phyloP scores from a whole-genome alignment of 2,329 filamentous ascomycete genomes.

The Grosmannia clavigera region DNA sequence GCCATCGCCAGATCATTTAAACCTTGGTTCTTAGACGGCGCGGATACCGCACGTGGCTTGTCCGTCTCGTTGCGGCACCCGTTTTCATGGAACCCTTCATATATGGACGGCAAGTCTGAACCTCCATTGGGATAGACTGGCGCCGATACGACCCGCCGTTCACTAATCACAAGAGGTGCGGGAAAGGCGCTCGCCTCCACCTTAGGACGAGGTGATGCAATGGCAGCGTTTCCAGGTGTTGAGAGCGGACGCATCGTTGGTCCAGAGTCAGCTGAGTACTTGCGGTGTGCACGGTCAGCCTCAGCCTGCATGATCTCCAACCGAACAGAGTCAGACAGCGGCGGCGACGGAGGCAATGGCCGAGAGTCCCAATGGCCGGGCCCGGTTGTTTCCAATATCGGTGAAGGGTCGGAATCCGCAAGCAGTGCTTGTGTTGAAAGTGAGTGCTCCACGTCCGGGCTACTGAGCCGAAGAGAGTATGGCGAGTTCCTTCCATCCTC shows the following conservation, averaged over 20 bases:
- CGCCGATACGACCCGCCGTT: constrained; percentile 38
- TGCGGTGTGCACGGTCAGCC: neutral
- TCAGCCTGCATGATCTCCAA: constrained; percentile 15
- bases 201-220: neutral
- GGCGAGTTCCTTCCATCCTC: constrained; percentile 24
- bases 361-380: constrained; percentile 29
- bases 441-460: constrained; percentile 12
- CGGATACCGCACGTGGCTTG: constrained; percentile 34
- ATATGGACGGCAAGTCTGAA: constrained; percentile 33
- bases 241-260: neutral
- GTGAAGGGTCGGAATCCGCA: neutral
- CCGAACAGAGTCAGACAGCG: constrained; percentile 16
- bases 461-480: constrained; percentile 29
- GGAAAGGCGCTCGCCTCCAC: neutral
- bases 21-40: constrained; percentile 22
- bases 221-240: neutral
- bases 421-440: neutral
- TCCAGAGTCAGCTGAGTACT: neutral
- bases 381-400: neutral
- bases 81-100: constrained; percentile 25
- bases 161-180: constrained; percentile 10
- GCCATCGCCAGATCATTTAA: constrained; percentile 3
- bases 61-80: constrained; percentile 12
- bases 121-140: constrained; percentile 32
- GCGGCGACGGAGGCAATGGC: constrained; percentile 38